Evolutionary conservation across 371 early-diverging fungal species (phyloP).

Genomic region (Zychaea mexicana): DNA sequence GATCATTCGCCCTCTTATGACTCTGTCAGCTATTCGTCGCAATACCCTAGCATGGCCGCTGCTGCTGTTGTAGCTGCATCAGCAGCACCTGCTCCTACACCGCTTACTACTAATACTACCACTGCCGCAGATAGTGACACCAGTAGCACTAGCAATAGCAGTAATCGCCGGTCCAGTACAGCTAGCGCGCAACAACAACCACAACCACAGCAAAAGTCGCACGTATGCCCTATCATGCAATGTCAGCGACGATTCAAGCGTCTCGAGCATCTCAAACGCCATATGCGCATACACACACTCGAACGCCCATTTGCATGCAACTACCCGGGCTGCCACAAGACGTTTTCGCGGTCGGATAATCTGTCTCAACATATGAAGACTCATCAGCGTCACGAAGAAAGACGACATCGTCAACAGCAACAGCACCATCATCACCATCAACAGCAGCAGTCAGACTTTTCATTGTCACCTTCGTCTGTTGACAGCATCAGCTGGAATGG

Average conservation of each 20-base stretch:
- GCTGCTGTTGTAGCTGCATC: constrained; percentile 10
- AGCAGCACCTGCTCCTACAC: neutral
- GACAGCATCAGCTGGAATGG: neutral
- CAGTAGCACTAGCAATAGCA: neutral
- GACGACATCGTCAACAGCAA: constrained; percentile 23
- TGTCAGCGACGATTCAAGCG: constrained; percentile 73
- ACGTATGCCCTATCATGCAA: constrained; percentile 48
- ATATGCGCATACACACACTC: constrained; percentile 85
- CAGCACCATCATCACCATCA: constrained; percentile 10
- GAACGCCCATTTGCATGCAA: constrained; percentile 75
- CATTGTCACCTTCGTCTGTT: constrained; percentile 9
- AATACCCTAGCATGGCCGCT: constrained; percentile 1
- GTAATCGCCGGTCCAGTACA: neutral
- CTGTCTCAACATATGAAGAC: constrained; percentile 65
- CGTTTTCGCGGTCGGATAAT: constrained; percentile 80
- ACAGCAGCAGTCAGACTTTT: constrained; percentile 9
- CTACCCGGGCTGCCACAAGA: constrained; percentile 68
- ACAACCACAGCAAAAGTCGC: constrained; percentile 26
- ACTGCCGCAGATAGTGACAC: neutral
- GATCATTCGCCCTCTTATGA: neutral
- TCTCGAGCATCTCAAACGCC: constrained; percentile 88
- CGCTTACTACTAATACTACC: neutral
- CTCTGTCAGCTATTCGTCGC: neutral
- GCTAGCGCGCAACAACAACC: constrained; percentile 1
- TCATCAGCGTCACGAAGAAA: constrained; percentile 49